phyloP scores from a whole-genome alignment of 2,329 filamentous ascomycete genomes.

The Sclerotinia borealis region DNA sequence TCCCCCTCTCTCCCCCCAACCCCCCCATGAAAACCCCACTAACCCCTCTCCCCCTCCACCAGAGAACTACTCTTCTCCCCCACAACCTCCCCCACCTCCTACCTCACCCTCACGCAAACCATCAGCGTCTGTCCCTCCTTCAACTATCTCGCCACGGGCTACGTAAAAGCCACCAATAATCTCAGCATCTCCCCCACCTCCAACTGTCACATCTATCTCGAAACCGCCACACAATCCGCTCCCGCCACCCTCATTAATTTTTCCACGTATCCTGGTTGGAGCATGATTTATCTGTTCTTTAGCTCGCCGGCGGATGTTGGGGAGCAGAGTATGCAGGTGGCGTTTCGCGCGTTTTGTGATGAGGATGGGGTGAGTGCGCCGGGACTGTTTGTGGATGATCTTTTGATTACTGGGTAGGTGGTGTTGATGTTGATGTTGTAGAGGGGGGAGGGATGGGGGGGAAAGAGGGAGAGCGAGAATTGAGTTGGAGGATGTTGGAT shows the following conservation, averaged over 20 bases:
- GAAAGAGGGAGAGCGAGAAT: neutral
- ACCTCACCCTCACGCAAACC: neutral
- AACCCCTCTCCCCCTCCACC: neutral
- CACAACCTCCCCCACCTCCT: neutral
- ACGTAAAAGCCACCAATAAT: neutral
- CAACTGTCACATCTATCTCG: neutral
- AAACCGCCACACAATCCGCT: neutral
- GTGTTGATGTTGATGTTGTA: too few relatives aligned
- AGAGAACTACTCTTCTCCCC: neutral
- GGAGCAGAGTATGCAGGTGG: neutral
- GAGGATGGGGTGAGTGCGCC: neutral
- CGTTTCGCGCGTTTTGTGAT: neutral
- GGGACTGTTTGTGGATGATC: neutral
- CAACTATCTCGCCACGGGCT: neutral
- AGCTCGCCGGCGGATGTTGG: neutral
- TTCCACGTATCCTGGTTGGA: neutral
- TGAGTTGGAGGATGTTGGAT: too few relatives aligned
- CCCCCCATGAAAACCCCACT: neutral
- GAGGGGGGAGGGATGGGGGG: too few relatives aligned
- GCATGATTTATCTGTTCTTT: conserved; percentile 4
- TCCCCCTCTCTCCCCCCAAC: neutral
- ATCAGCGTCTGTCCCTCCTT: neutral
- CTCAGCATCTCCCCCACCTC: neutral
- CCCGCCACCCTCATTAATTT: neutral
- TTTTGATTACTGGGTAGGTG: neutral